Evolutionary conservation across 257 asterid species (phyloP).

Genomic region (Plantago ovata): DNA sequence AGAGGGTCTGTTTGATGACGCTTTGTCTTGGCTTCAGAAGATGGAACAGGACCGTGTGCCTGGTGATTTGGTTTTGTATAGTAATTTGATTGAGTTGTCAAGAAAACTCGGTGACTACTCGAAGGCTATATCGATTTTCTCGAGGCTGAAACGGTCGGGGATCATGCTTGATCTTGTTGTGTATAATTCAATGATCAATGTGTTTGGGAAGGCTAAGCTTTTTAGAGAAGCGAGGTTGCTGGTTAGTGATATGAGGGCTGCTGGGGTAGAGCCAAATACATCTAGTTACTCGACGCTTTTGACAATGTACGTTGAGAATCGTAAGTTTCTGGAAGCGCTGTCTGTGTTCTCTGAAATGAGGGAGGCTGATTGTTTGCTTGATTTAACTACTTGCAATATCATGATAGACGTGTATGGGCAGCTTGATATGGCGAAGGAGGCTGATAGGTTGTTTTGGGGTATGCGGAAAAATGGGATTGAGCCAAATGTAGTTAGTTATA

Average conservation of each 20-base stretch:
- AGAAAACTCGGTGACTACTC: conserved; percentile 75
- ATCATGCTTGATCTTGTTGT: conserved; percentile 82
- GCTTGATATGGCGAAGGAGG: conserved; percentile 92
- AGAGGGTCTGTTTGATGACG: conserved; percentile 83
- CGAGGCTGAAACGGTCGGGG: conserved; percentile 71
- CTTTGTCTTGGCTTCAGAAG: conserved; percentile 91
- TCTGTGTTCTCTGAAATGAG: conserved; percentile 76
- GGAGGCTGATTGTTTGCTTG: conserved; percentile 57
- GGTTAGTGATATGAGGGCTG: conserved; percentile 63
- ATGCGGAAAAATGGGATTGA: conserved; percentile 84
- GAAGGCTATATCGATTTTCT: conserved; percentile 77
- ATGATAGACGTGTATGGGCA: conserved; percentile 97
- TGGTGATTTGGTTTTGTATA: conserved; percentile 83
- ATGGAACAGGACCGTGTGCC: conserved; percentile 82
- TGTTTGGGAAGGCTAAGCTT: conserved; percentile 94
- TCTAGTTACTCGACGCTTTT: conserved; percentile 80
- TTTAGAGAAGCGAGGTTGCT: conserved; percentile 66
- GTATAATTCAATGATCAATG: conserved; percentile 83
- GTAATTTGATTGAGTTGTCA: conserved; percentile 85
- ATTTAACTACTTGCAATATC: conserved; percentile 80
- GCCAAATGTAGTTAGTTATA: conserved; percentile 83
- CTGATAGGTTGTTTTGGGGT: conserved; percentile 90
- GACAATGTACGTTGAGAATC: conserved; percentile 72
- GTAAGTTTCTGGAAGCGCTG: conserved; percentile 72
- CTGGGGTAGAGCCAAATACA: conserved; percentile 69